phyloP scores from a whole-genome alignment of 768 basidiomycete species.

The Suillus clintonianus region DNA sequence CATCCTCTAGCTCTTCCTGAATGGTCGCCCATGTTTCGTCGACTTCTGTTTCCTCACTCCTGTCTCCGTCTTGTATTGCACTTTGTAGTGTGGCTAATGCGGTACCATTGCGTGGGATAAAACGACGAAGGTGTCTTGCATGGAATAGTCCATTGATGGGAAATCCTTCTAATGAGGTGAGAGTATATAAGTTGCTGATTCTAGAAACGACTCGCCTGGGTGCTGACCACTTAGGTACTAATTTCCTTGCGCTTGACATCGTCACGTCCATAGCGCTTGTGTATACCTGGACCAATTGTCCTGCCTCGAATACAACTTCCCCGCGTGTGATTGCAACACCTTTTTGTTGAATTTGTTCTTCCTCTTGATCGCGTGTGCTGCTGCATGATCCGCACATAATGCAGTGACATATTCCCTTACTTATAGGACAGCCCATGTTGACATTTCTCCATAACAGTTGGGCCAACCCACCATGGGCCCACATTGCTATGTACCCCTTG shows the following conservation, averaged over 20 bases:
- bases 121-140: slow-evolving; percentile 18
- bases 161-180: slow-evolving; percentile 21
- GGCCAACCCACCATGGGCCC: neutral
- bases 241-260: slow-evolving; percentile 24
- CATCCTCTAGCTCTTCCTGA: no score
- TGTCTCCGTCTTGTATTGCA: no score
- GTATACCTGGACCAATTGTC: slow-evolving; percentile 35
- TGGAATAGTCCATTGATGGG: slow-evolving; percentile 12
- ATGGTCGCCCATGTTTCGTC: no score
- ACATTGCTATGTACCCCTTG: no score
- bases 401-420: no score
- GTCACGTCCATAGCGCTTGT: slow-evolving; percentile 26
- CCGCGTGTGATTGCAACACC: slow-evolving; percentile 6
- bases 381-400: no score
- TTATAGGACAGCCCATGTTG: no score
- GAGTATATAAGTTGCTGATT: slow-evolving; percentile 20
- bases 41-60: no score
- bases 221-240: slow-evolving; percentile 34
- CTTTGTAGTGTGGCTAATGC: no score
- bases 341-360: no score
- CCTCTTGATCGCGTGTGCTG: no score
- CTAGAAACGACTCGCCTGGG: slow-evolving; percentile 18
- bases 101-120: slow-evolving; percentile 9
- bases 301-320: slow-evolving; percentile 25
- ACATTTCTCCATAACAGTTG: neutral